Evolutionary conservation across 345 rosid genomes (phyloP).

Genomic region (Cardamine resedifolia): DNA sequence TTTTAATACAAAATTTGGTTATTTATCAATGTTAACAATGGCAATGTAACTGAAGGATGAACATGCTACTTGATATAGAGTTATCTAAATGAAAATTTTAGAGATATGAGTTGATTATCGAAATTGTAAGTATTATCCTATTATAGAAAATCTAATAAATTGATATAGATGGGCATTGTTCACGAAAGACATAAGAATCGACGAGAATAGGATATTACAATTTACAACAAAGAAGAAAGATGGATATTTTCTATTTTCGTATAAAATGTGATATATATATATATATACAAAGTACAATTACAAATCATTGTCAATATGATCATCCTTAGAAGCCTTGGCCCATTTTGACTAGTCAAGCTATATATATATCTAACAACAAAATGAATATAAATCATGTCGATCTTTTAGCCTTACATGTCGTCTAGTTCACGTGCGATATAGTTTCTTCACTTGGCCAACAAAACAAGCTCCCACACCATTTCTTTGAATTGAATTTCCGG

Average conservation of each 20-base stretch:
- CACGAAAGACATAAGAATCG: background rate
- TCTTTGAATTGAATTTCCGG: background rate
- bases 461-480: background rate
- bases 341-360: slow-evolving; percentile 25
- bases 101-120: background rate
- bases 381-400: slow-evolving; percentile 5
- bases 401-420: slow-evolving; percentile 17
- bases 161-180: background rate
- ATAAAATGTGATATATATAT: slow-evolving; percentile 6
- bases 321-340: slow-evolving; percentile 17
- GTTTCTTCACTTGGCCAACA: slow-evolving; percentile 1
- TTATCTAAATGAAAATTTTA: background rate
- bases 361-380: background rate
- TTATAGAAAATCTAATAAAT: background rate
- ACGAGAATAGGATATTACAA: too few relatives aligned
- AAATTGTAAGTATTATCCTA: background rate
- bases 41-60: background rate
- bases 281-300: slow-evolving; percentile 16
- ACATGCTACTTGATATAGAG: background rate
- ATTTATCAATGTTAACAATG: background rate
- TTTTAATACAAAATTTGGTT: background rate
- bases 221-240: background rate
- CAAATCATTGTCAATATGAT: slow-evolving; percentile 30
- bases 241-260: background rate
- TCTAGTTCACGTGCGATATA: slow-evolving; percentile 26